Evolutionary conservation across 306 rosid species (phyloP), one percentile per base, ranked within the genome.

Genomic region (Cucumis sativus): DNA sequence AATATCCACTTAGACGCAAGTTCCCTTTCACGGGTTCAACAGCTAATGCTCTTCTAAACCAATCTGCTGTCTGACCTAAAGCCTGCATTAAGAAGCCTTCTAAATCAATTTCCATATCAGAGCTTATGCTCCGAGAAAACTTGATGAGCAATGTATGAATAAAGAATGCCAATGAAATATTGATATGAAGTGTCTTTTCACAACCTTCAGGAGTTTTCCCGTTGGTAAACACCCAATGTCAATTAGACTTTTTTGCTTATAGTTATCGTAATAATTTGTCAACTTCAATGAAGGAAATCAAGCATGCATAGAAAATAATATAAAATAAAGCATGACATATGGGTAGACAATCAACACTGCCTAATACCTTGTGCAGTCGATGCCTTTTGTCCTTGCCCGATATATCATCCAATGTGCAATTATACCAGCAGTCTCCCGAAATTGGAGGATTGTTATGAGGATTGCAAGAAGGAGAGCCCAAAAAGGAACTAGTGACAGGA

Each of bases 1-100:
- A 96, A 84, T 96, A 96, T 59, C 99, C 99, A 82, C 98, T 96
- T 84, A 96, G 85, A 78, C 89, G 87, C 87, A 96, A 86, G 83
- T 89, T 96, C 79, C 98, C 97, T 80, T 91, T 96, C 72, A 96
- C 99, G 47, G 97, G 99, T 79, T 96, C 99, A 61, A 96, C 98
- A 39, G 96, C 94, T 75, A 95, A 84, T 67, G 97, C 96, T 84
- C 95, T 85, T 87, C 83, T 86, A 87, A 94, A 94, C 98, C 98
- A 94, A 84, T 87, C 92, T 57, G 96, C 97, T 62, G 98, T 90
- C 87, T 92, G 96, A 71, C 95, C 97, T 78, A 94, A 82, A 80
- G 98, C 98, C 98, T 94, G 85, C 81, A 87, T 61, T 47, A 51
- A 62, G 61, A 80, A 37, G 75, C 66, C 40, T 80, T 60, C n/a